Base-by-base conservation (phyloP, 345 rosid genomes). In the Pistacia integerrima region DNA sequence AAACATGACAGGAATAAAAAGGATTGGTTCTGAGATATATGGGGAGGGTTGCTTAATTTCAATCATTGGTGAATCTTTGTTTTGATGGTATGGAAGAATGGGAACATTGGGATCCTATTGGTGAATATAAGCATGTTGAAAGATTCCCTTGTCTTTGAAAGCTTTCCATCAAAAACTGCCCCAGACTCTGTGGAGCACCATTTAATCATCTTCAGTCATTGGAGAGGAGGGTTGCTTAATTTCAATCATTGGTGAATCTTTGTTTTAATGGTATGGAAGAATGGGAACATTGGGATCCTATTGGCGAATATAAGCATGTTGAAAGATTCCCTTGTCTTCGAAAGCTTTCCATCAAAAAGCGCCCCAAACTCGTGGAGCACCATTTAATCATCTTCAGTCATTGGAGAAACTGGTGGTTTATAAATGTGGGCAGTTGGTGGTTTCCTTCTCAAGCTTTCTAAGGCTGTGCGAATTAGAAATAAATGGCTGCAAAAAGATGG, bases 221-320 rank as follows among this genome's bases (percentile, higher is more conserved):
- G n/a, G n/a, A n/a, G n/a, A n/a, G 11, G 20, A 28, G 11, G 13
- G 5, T 38, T 72, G 38, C 13, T n/a, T n/a, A n/a, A n/a, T 72
- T 72, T 16, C 74, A 22, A 57, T 36, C 65, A 11, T 41, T 72
- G 30, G 74, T 58, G 54, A 58, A 30, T 72, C 74, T 72, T 72
- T 12, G 11, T 41, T 56, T 58, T 20, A 55, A 38, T 55, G 4
- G 41, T 58, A 5, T 72, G 52, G 13, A 8, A 8, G 65, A 44
- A 20, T 72, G 54, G 64, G 65, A 72, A 7, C 36, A 11, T n/a
- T 72, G 74, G 74, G 52, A 72, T 3, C 28, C 55, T 8, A 22
- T 41, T 3, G 18, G 20, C 1, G 74, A 41, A 72, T 5, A 58
- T 8, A 38, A 38, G 36, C 62, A 35, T 18, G 17, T 18, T 70